A percentile compares a stretch with the other conserved stretches of the same genome.
Evolutionary conservation across 2,329 filamentous ascomycete genomes (phyloP).

Genomic region (Hymenoscyphus fructigenus): DNA sequence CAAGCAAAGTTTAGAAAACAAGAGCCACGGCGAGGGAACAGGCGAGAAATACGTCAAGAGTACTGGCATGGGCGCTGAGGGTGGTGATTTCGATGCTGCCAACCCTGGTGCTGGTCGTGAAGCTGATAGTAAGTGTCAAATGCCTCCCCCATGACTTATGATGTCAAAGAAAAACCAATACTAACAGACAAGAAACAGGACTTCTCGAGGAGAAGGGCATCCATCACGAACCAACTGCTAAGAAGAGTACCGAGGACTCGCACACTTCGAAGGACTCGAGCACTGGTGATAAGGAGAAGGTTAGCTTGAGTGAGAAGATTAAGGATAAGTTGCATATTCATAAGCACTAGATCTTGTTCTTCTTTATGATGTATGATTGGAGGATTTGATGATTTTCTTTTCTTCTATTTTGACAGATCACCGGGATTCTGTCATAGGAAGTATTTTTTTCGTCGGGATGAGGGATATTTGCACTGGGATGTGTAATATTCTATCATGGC

Average conservation of each 20-base stretch:
- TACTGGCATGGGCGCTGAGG: conserved; percentile 60
- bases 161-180: neutral
- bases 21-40: conserved; percentile 46
- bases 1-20: conserved; percentile 20
- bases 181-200: conserved; percentile 39
- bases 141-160: conserved; percentile 4
- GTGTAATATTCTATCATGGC: neutral
- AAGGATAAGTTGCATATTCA: conserved; percentile 63
- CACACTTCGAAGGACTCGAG: conserved; percentile 21
- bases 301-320: conserved; percentile 60
- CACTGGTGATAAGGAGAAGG: conserved; percentile 33
- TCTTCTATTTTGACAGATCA: neutral
- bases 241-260: neutral
- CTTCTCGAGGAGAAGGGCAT: conserved; percentile 55
- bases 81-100: conserved; percentile 65
- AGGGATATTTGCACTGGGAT: neutral
- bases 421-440: neutral
- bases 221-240: conserved; percentile 30
- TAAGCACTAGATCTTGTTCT: neutral
- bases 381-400: neutral
- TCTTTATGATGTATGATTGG: neutral
- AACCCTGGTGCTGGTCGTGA: conserved; percentile 64
- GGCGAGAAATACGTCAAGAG: conserved; percentile 58
- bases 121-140: conserved; percentile 55
- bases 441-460: neutral